A percentile compares a stretch with the other conserved stretches of the same genome.
Evolutionary conservation across 176 grass and related monocot species (phyloP).

Genomic region (Oryza coarctata): DNA sequence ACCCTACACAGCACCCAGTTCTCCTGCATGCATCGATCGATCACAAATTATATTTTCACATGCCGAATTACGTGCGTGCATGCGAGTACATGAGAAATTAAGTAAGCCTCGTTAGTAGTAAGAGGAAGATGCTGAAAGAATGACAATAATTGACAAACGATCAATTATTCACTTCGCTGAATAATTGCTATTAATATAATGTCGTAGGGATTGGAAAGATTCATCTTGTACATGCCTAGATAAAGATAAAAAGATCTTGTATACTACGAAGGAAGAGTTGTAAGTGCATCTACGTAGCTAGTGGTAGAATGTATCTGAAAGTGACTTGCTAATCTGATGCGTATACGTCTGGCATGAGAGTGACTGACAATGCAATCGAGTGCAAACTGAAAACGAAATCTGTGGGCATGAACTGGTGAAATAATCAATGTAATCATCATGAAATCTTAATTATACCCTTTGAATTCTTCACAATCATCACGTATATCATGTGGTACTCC

Average conservation of each 20-base stretch:
- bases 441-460: background rate
- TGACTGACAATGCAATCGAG: background rate
- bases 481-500: too few relatives aligned
- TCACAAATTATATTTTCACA: too few relatives aligned
- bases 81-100: background rate
- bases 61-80: too few relatives aligned
- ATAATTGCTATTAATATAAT: background rate
- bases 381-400: background rate
- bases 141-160: background rate
- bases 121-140: too few relatives aligned
- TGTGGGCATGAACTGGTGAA: too few relatives aligned
- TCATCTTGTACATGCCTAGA: too few relatives aligned
- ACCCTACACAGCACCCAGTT: constrained; percentile 92
- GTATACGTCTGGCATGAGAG: background rate
- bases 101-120: background rate
- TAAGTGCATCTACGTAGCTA: too few relatives aligned
- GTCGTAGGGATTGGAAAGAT: too few relatives aligned
- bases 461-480: background rate
- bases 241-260: too few relatives aligned
- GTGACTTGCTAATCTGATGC: too few relatives aligned
- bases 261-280: background rate
- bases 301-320: too few relatives aligned
- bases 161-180: background rate
- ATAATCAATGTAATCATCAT: background rate
- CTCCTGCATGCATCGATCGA: constrained; percentile 49